phyloP scores from a whole-genome alignment of 345 rosid species.

The Kernera saxatilis region DNA sequence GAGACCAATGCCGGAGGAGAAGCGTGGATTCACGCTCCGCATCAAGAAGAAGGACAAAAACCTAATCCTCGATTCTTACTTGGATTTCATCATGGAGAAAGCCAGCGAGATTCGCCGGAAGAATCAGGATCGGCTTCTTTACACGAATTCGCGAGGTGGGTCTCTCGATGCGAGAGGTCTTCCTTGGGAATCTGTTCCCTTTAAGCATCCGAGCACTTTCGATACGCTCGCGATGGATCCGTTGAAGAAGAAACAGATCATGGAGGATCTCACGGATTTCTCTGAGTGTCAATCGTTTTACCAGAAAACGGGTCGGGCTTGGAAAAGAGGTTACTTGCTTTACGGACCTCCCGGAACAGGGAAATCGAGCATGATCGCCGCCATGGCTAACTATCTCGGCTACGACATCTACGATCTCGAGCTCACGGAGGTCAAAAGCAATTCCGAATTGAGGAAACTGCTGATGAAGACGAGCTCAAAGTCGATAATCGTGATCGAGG shows the following conservation, averaged over 20 bases:
- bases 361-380: conserved; percentile 63
- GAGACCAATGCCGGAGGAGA: conserved; percentile 26
- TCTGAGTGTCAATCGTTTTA: conserved; percentile 54
- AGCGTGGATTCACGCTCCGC: conserved; percentile 21
- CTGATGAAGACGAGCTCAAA: conserved; percentile 84
- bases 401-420: conserved; percentile 93
- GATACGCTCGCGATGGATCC: conserved; percentile 89
- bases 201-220: conserved; percentile 89
- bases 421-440: conserved; percentile 73
- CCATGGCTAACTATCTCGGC: conserved; percentile 84
- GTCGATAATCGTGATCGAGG: conserved; percentile 82
- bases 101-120: conserved; percentile 19
- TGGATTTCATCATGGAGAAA: conserved; percentile 9
- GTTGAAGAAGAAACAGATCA: conserved; percentile 43
- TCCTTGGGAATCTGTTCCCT: conserved; percentile 60
- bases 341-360: conserved; percentile 28
- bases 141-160: conserved; percentile 17
- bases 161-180: conserved; percentile 2
- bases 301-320: conserved; percentile 77
- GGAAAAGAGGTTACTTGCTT: conserved; percentile 32
- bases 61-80: neutral
- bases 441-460: conserved; percentile 73
- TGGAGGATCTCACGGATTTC: conserved; percentile 64
- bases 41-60: conserved; percentile 22
- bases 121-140: conserved; percentile 24